Evolutionary conservation across 2,329 filamentous ascomycete genomes (phyloP).

Genomic region (Pyricularia sp.): DNA sequence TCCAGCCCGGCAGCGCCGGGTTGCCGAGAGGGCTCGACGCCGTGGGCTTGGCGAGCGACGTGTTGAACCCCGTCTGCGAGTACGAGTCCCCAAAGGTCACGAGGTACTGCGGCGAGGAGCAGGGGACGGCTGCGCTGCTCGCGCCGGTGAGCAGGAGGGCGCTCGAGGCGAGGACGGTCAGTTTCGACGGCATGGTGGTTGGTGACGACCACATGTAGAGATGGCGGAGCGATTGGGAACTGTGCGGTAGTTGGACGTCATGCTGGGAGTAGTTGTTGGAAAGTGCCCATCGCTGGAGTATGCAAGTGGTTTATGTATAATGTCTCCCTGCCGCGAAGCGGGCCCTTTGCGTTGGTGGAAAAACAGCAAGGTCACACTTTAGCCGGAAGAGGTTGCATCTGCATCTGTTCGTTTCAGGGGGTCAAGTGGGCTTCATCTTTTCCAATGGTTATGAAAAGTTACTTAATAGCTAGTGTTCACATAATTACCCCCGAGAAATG

Average conservation of each 20-base stretch:
- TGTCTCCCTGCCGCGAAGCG: not conserved
- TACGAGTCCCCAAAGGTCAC: slow-evolving; percentile 2
- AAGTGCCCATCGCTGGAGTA: not conserved
- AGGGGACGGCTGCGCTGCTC: not conserved
- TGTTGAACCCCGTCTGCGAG: slow-evolving; percentile 43
- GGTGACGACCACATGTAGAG: not conserved
- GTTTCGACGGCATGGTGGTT: not conserved
- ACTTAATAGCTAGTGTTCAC: too few relatives aligned
- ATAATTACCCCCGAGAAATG: too few relatives aligned
- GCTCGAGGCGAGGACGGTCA: not conserved
- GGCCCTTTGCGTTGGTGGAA: not conserved
- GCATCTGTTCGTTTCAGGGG: not conserved
- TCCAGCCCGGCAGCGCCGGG: slow-evolving; percentile 40
- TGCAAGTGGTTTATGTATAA: not conserved
- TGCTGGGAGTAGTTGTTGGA: not conserved
- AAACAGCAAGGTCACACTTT: not conserved
- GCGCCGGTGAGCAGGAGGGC: not conserved
- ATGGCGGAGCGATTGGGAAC: not conserved
- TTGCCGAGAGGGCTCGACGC: slow-evolving; percentile 50
- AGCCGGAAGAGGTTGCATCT: not conserved
- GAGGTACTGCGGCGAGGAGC: not conserved
- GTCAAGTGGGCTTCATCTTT: not conserved
- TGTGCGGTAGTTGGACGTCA: not conserved
- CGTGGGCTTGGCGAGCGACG: slow-evolving; percentile 36
- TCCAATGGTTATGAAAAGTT: too few relatives aligned